These are phyloP conservation scores for Breynia disticha DNA, from an alignment of 441 rosid genomes.

Conservation along the genomic window DNA sequence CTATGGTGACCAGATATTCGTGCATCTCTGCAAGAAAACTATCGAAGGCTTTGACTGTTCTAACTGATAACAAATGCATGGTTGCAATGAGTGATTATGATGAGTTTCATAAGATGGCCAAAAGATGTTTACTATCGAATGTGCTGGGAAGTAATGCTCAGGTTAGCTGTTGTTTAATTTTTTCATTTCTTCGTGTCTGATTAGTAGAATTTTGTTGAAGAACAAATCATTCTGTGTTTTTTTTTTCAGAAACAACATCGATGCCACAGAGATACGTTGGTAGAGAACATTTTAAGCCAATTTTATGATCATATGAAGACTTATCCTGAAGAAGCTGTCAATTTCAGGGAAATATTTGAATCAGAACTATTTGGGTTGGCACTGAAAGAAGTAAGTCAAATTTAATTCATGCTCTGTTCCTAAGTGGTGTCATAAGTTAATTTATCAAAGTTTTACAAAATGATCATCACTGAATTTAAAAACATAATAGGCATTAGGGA, in stretches of 20 bases:
- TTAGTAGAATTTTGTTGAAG: background rate
- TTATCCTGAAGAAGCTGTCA: constrained; percentile 33
- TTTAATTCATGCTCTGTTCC: too few species aligned
- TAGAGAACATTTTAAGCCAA: constrained; percentile 36
- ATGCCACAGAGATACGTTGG: constrained; percentile 44
- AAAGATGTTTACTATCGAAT: constrained; percentile 41
- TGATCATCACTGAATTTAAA: background rate
- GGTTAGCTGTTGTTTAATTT: constrained; percentile 25
- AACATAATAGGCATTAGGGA: constrained; percentile 50
- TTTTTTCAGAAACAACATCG: constrained; percentile 46
- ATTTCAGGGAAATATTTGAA: constrained; percentile 67
- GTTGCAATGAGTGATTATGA: constrained; percentile 82
- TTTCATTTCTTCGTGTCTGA: background rate
- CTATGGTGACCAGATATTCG: constrained; percentile 66
- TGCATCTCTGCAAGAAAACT: constrained; percentile 79
- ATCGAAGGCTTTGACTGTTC: constrained; percentile 55
- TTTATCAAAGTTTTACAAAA: too few species aligned
- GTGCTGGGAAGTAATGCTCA: constrained; percentile 63
- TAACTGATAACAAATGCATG: constrained; percentile 61
- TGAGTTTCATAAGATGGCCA: constrained; percentile 59
- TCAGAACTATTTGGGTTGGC: constrained; percentile 58
- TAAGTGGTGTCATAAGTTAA: too few species aligned
- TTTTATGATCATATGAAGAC: constrained; percentile 33
- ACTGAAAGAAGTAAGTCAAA: constrained; percentile 52
- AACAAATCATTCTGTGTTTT: background rate